Conservation (phyloP, 1,284 basidiomycete genomes). For the Cryptococcus floricola region DNA sequence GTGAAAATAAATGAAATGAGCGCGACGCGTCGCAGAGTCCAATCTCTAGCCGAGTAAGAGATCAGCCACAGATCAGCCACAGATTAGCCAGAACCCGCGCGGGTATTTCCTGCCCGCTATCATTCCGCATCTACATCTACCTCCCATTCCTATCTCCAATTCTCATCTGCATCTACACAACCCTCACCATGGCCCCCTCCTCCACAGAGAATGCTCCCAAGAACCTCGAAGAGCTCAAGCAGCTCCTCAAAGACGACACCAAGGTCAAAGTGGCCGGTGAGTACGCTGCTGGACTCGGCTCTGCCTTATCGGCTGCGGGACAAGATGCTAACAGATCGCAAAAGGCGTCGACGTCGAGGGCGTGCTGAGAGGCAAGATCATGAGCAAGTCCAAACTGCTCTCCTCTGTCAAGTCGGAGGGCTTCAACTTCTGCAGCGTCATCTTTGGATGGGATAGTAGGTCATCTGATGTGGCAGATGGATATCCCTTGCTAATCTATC, state of each 20-base stretch:
- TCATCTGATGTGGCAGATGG: neutral
- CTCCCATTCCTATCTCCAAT: neutral
- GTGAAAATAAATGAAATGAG: fast-evolving
- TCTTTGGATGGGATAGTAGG: slow-evolving; percentile 57
- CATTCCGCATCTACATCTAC: neutral
- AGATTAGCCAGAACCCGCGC: neutral
- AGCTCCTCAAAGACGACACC: slow-evolving; percentile 60
- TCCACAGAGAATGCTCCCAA: slow-evolving; percentile 56
- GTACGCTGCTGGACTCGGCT: slow-evolving; percentile 9
- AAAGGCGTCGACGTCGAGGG: slow-evolving; percentile 70
- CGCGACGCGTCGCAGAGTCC: no score
- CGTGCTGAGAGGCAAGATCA: slow-evolving; percentile 86
- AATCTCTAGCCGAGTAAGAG: neutral
- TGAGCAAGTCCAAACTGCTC: slow-evolving; percentile 91
- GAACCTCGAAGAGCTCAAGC: slow-evolving; percentile 59
- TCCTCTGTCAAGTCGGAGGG: slow-evolving; percentile 75
- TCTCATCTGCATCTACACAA: neutral
- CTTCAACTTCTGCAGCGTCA: slow-evolving; percentile 88
- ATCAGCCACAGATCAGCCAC: no score
- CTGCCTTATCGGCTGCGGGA: neutral
- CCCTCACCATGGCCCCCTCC: slow-evolving; percentile 27
- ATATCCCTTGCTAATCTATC: neutral
- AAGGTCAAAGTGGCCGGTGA: slow-evolving; percentile 88
- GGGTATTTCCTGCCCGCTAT: neutral
- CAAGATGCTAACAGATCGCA: neutral